Conservation (phyloP, 257 asterid genomes). For the Nicotiana benthamiana region DNA sequence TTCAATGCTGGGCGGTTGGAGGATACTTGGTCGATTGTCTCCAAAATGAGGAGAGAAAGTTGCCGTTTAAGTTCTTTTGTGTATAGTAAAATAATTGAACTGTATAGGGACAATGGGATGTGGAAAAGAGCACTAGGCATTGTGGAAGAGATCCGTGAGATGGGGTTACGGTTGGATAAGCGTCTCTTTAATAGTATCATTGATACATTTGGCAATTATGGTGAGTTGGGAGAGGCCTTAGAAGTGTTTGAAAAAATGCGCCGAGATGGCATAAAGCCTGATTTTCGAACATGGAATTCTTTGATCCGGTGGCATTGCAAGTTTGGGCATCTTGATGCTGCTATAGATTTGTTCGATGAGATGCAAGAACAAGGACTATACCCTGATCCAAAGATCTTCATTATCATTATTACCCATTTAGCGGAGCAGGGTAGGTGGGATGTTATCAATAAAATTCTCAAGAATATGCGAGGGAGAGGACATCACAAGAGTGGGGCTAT, state of each 20-base stretch:
- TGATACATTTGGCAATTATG: conserved; percentile 73
- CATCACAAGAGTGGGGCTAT: conserved; percentile 68
- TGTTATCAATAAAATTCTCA: conserved; percentile 37
- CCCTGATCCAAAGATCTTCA: conserved; percentile 82
- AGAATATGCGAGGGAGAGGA: conserved; percentile 54
- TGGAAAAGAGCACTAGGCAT: conserved; percentile 84
- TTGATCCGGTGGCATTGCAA: conserved; percentile 79
- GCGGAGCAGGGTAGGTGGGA: conserved; percentile 87
- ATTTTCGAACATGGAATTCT: conserved; percentile 75
- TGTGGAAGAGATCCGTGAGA: conserved; percentile 50
- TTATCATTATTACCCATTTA: conserved; percentile 50
- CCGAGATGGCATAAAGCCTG: conserved; percentile 55
- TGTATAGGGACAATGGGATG: conserved; percentile 90
- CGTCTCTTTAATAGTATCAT: conserved; percentile 65
- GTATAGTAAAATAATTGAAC: conserved; percentile 68
- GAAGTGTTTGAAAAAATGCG: conserved; percentile 62
- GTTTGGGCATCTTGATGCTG: conserved; percentile 49
- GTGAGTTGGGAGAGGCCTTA: conserved; percentile 69
- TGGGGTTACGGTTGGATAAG: conserved; percentile 56
- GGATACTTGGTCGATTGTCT: conserved; percentile 67
- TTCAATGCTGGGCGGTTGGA: conserved; percentile 53
- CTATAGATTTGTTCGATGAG: conserved; percentile 47
- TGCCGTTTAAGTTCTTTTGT: conserved; percentile 52
- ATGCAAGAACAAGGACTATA: conserved; percentile 80
- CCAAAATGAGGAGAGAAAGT: conserved; percentile 67